Evolutionary conservation across 164 flowering plant genomes (phyloP).

Genomic region (Macadamia tetraphylla): DNA sequence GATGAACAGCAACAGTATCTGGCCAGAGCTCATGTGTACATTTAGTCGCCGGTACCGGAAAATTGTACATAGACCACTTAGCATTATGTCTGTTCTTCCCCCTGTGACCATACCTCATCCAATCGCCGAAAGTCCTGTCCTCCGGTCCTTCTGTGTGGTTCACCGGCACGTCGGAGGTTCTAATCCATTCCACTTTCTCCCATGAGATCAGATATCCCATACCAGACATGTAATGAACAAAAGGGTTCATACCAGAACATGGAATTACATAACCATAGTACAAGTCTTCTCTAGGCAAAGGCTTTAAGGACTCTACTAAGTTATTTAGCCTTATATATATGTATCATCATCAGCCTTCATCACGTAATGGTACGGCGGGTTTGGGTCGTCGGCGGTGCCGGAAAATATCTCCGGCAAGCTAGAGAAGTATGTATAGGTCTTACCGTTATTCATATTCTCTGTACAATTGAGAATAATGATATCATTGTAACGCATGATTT

Average conservation of each 20-base stretch:
- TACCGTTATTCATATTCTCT: constrained; percentile 86
- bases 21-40: constrained; percentile 79
- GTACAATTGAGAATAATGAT: constrained; percentile 68
- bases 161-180: constrained; percentile 46
- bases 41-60: constrained; percentile 48
- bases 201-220: constrained; percentile 85
- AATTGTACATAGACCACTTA: constrained; percentile 80
- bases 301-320: constrained; percentile 42
- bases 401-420: constrained; percentile 58
- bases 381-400: constrained; percentile 6
- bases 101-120: constrained; percentile 51
- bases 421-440: constrained; percentile 69
- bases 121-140: constrained; percentile 61
- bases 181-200: constrained; percentile 80
- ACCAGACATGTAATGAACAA: constrained; percentile 75
- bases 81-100: constrained; percentile 66
- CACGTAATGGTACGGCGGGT: constrained; percentile 73
- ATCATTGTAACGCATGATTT: constrained; percentile 78
- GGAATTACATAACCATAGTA: constrained; percentile 87
- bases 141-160: constrained; percentile 69
- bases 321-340: constrained; percentile 38
- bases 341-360: constrained; percentile 71
- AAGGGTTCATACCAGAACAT: constrained; percentile 79
- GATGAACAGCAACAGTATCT: constrained; percentile 70
- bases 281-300: constrained; percentile 65